phyloP scores from a whole-genome alignment of 2,329 filamentous ascomycete species.

The Penicillium aurantiogriseum region DNA sequence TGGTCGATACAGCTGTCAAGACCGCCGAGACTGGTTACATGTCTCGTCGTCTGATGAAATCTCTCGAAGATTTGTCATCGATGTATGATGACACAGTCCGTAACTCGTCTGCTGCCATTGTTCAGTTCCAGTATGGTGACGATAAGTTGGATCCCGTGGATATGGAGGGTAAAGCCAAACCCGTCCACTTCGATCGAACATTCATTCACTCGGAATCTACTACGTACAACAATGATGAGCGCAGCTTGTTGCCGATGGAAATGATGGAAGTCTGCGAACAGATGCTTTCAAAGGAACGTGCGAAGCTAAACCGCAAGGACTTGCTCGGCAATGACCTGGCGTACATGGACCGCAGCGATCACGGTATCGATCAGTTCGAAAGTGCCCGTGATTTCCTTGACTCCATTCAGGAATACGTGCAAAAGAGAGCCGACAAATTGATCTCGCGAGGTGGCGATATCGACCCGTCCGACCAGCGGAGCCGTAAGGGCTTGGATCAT shows the following conservation, averaged over 20 bases:
- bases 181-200: conserved; percentile 87
- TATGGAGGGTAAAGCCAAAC: conserved; percentile 92
- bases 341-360: conserved; percentile 69
- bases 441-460: conserved; percentile 38
- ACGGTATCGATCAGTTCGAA: conserved; percentile 72
- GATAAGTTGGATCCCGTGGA: conserved; percentile 94
- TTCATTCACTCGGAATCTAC: conserved; percentile 75
- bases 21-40: conserved; percentile 99
- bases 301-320: conserved; percentile 62
- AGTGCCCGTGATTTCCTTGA: conserved; percentile 78
- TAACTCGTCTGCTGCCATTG: conserved; percentile 81
- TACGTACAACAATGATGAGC: conserved; percentile 77
- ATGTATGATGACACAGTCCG: conserved; percentile 94
- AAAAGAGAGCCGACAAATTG: conserved; percentile 61
- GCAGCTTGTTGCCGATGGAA: conserved; percentile 69
- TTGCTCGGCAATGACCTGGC: conserved; percentile 61
- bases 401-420: conserved; percentile 72
- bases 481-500: conserved; percentile 55
- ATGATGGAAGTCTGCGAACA: conserved; percentile 67
- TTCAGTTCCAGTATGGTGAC: conserved; percentile 96
- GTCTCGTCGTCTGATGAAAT: conserved; percentile 98
- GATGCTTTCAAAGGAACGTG: conserved; percentile 66
- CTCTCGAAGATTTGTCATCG: conserved; percentile 87
- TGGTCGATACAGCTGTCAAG: conserved; percentile 98
- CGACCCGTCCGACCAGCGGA: conserved; percentile 30